Evolutionary conservation across 306 rosid species (phyloP).

Genomic region (Rosa rugosa): DNA sequence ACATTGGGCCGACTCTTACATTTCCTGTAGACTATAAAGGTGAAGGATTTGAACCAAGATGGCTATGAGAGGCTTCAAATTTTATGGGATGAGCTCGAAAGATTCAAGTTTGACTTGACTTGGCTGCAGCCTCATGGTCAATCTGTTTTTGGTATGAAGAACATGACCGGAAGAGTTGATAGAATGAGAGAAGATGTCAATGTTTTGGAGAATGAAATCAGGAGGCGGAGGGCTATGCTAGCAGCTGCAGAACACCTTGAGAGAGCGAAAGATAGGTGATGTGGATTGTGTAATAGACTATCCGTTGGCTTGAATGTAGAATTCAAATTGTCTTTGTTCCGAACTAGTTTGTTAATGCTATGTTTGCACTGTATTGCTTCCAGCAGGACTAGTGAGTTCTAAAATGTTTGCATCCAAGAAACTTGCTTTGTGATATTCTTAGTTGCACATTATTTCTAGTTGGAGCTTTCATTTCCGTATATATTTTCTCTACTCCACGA

Average conservation of each 20-base stretch:
- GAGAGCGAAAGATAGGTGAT: background rate
- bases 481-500: too few species aligned
- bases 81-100: conserved; percentile 4
- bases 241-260: background rate
- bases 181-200: background rate
- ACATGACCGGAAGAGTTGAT: background rate
- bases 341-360: background rate
- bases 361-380: background rate
- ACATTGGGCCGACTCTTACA: background rate
- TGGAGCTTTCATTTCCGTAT: too few species aligned
- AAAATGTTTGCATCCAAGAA: too few species aligned
- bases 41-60: background rate
- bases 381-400: too few species aligned
- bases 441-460: too few species aligned
- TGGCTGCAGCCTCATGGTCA: background rate
- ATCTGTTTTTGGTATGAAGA: background rate
- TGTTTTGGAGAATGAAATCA: background rate
- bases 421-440: too few species aligned
- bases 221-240: background rate
- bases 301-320: background rate
- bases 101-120: background rate
- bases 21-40: background rate
- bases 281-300: background rate
- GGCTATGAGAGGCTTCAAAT: background rate
- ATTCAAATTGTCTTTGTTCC: background rate